Base-by-base conservation (phyloP, 73 alveolate genomes). In the Urostyla sp. region DNA sequence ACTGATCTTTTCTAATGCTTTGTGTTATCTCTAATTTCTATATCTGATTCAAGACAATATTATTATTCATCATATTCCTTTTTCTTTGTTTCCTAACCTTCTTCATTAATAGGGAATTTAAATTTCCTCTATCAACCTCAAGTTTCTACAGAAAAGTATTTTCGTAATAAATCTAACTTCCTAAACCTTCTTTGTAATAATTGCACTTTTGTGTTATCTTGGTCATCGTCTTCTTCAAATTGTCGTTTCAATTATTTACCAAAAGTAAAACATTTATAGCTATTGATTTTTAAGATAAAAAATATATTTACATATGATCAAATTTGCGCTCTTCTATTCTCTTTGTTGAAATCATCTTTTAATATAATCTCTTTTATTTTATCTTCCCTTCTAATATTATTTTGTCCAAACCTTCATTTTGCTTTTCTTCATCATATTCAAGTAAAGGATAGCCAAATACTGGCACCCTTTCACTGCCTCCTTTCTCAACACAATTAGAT, bases 11-110 rank as follows among this genome's bases (percentile, higher is more conserved):
- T 69, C 69, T 46, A 28, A 13, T 50, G 69, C 30, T 31, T 8
- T 59, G 44, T 69, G 44, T 46, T 5, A 2, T 69, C 83, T 49
- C n/a, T n/a, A n/a, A n/a, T n/a, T n/a, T 69, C 83, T 1, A 69
- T 16, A 46, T 69, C 83, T 1, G 83, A 69, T 69, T 69, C 83
- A 16, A 46, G 30, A 31, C 83, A 69, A 32, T 69, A 69, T 23
- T 69, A 69, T 5, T 46, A 35, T 20, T 69, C 83, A 49, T 69
- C 83, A 48, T 69, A 69, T 5, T 8, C 28, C 45, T 69, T 45
- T 49, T 55, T 52, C 7, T 20, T 16, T 18, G 48, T 3, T 8
- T 13, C 8, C 2, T 15, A 6, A 3, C 58, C 83, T 21, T 46
- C 30, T 24, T 69, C 83, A 34, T 21, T 30, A 3, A 69, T 13